Percentiles rank a stretch among this genome's conserved stretches.
Conservation (phyloP, 2,329 filamentous ascomycete genomes). For the Monosporascus sp. region DNA sequence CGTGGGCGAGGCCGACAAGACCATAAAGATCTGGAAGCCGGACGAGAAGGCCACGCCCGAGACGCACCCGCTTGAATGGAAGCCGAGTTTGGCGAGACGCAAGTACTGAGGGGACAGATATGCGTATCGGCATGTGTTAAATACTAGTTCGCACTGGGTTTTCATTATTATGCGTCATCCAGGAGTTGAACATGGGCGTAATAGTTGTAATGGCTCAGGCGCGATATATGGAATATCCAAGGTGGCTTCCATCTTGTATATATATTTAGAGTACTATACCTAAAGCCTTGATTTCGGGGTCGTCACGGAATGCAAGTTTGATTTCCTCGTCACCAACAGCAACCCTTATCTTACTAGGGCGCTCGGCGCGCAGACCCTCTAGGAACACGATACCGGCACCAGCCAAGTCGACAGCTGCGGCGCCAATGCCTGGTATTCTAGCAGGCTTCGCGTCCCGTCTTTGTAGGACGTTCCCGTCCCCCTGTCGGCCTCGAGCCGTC, state of each 20-base stretch:
- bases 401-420: conserved; percentile 75
- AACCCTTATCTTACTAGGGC: conserved; percentile 81
- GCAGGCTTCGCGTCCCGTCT: conserved; percentile 13
- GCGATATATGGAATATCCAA: neutral
- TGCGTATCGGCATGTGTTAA: neutral
- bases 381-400: conserved; percentile 85
- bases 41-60: conserved; percentile 89
- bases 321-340: conserved; percentile 89
- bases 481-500: neutral
- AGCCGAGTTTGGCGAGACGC: conserved; percentile 70
- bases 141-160: too few relatives aligned
- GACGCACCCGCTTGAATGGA: conserved; percentile 89
- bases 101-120: conserved; percentile 54
- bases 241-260: neutral
- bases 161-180: too few relatives aligned
- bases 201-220: too few relatives aligned
- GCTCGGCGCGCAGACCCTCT: conserved; percentile 74
- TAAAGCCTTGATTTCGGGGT: conserved; percentile 78
- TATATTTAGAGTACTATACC: conserved; percentile 48
- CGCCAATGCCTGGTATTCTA: conserved; percentile 44
- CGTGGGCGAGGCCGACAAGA: conserved; percentile 94
- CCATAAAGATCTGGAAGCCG: conserved; percentile 96
- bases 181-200: too few relatives aligned
- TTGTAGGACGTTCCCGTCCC: conserved; percentile 15
- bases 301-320: conserved; percentile 79